These are phyloP conservation scores for Erysimum cheiri DNA, from an alignment of 441 rosid genomes.

Conservation along the genomic window DNA sequence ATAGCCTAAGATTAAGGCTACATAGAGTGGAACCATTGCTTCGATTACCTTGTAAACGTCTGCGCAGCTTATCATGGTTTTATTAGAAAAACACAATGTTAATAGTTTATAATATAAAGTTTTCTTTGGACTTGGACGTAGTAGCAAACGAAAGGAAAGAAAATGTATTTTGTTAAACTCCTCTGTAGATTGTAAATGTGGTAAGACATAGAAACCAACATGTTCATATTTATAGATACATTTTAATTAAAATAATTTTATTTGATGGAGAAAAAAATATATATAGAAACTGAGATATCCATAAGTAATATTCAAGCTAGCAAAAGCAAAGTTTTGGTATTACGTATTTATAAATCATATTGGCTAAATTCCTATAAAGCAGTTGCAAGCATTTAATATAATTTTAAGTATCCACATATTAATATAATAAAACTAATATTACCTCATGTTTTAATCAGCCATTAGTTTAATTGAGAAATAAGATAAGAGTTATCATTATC, in stretches of 20 bases:
- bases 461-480: constrained; percentile 9
- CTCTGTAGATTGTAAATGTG: constrained; percentile 35
- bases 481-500: constrained; percentile 14
- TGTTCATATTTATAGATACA: constrained; percentile 37
- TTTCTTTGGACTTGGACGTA: constrained; percentile 1
- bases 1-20: constrained; percentile 80
- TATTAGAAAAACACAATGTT: neutral
- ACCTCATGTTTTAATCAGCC: constrained; percentile 14
- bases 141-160: constrained; percentile 29
- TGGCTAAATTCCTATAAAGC: constrained; percentile 13
- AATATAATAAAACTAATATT: neutral
- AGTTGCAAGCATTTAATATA: constrained; percentile 9
- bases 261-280: neutral
- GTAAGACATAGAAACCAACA: constrained; percentile 8
- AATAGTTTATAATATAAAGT: constrained; percentile 6
- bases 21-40: constrained; percentile 85
- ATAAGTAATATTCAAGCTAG: neutral
- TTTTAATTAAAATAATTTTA: neutral
- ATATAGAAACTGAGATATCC: neutral
- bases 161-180: constrained; percentile 13
- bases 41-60: constrained; percentile 83
- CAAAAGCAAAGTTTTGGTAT: neutral
- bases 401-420: neutral
- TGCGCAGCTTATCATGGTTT: constrained; percentile 73
- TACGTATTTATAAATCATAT: neutral